Percentiles rank a stretch among this genome's conserved stretches.
Evolutionary conservation across 2,329 filamentous ascomycete species (phyloP).

Genomic region (Paraconiothyrium sp.): DNA sequence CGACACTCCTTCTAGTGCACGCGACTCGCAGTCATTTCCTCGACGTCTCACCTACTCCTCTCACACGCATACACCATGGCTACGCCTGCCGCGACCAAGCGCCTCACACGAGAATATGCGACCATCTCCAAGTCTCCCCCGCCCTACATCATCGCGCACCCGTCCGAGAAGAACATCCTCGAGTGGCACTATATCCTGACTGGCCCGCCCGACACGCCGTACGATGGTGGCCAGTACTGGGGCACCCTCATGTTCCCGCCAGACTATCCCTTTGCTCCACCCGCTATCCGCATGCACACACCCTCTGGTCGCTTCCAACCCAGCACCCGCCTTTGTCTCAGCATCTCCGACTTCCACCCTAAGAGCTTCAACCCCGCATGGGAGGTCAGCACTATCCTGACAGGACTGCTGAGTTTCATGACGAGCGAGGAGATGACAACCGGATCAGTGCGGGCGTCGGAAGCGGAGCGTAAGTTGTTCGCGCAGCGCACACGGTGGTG

Average conservation of each 20-base stretch:
- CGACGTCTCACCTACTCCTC: not conserved
- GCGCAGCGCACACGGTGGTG: slow-evolving; percentile 88
- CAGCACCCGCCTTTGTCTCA: slow-evolving; percentile 89
- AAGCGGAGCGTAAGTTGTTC: slow-evolving; percentile 79
- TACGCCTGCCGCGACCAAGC: slow-evolving; percentile 52
- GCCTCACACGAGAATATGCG: slow-evolving; percentile 70
- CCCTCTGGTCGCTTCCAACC: slow-evolving; percentile 95
- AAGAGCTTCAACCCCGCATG: slow-evolving; percentile 98
- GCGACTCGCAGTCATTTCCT: not conserved
- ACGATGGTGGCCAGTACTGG: slow-evolving; percentile 97
- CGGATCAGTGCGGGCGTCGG: slow-evolving; percentile 80
- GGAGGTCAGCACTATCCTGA: slow-evolving; percentile 96
- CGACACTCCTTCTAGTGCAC: slow-evolving; percentile 1
- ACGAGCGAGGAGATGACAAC: slow-evolving; percentile 99
- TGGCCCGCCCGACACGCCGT: slow-evolving; percentile 91
- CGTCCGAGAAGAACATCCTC: slow-evolving; percentile 89
- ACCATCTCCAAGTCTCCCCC: slow-evolving; percentile 78
- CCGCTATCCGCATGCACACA: slow-evolving; percentile 98
- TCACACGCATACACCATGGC: slow-evolving; percentile 42
- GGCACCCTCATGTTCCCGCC: slow-evolving; percentile 94
- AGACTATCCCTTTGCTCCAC: slow-evolving; percentile 96
- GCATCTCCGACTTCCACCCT: slow-evolving; percentile 96
- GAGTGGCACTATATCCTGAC: slow-evolving; percentile 98
- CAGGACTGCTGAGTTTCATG: slow-evolving; percentile 96
- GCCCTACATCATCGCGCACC: slow-evolving; percentile 88